phyloP scores from a whole-genome alignment of 495 filamentous ascomycete genomes.

The Geopyxis carbonaria region DNA sequence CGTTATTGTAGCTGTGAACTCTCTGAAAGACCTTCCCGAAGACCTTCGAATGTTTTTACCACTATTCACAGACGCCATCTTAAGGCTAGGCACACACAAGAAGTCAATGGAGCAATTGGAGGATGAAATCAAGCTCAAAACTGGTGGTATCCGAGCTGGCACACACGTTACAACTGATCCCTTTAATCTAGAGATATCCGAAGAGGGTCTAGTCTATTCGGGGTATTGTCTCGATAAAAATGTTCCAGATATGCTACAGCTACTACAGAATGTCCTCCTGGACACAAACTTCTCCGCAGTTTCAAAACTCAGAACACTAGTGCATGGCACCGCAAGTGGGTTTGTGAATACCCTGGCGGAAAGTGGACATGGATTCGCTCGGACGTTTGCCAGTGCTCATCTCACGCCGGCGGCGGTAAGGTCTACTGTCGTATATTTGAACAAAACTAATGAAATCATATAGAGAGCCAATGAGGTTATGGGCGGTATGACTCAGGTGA shows the following conservation, averaged over 20 bases:
- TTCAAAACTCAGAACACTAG: constrained; percentile 63
- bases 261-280: constrained; percentile 57
- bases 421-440: constrained; percentile 28
- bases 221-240: constrained; percentile 81
- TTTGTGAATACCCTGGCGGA: constrained; percentile 82
- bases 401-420: constrained; percentile 48
- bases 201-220: constrained; percentile 65
- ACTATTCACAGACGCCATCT: constrained; percentile 77
- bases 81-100: constrained; percentile 75
- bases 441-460: not conserved
- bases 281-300: constrained; percentile 81
- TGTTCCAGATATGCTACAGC: constrained; percentile 74
- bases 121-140: constrained; percentile 88
- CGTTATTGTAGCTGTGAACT: constrained; percentile 48
- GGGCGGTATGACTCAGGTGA: constrained; percentile 68
- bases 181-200: constrained; percentile 44
- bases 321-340: constrained; percentile 70
- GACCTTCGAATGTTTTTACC: constrained; percentile 74
- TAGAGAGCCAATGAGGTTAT: constrained; percentile 47
- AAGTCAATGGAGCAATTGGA: constrained; percentile 88
- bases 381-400: constrained; percentile 61
- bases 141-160: constrained; percentile 69
- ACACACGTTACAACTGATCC: constrained; percentile 66
- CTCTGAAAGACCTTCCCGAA: constrained; percentile 60
- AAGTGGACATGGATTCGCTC: constrained; percentile 70